Base-by-base conservation (phyloP, 805 yeast species). In the Candida verbasci region DNA sequence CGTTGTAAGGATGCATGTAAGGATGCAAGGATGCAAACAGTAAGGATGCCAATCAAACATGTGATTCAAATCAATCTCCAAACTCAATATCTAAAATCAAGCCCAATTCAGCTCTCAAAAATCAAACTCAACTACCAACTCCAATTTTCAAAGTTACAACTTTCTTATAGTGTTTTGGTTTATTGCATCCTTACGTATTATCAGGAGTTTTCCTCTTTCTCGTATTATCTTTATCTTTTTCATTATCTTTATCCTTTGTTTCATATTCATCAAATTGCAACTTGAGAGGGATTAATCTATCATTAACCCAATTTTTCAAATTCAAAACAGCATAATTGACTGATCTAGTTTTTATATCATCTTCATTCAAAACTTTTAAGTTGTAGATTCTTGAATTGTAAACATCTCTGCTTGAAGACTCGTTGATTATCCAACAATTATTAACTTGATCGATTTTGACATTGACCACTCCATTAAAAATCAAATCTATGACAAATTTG, bases 381-480 rank as follows among this genome's bases (percentile, higher is more conserved):
- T 31, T 17, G 27, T 52, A 49, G 10, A 40, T 35, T 4, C 31
- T 39, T 4, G 48, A 39, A 38, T 59, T 57, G 47, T 48, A 65
- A 9, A 62, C 55, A 43, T 67, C 72, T 26, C 36, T 33, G 4
- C 20, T 18, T 4, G 23, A 17, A 12, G 18, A 23, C 5, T 31
- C 34, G 24, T 69, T 45, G 10, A 55, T 36, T 5, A 45, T 31
- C 34, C 34, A 31, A 3, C 6, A 3, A 3, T 48, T 3, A 34
- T 36, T 32, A 60, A 38, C 6, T 14, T 60, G 59, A 42, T 65
- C 62, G 9, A 67, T 55, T 39, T 46, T 54, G 6, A 53, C 45
- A 11, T 49, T 48, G 6, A 62, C 40, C 9, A 48, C 28, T 4
- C 46, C 46, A 10, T 52, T 43, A 29, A 59, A 58, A 8, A 46